These are phyloP conservation scores for Heterobasidion parviporum DNA, from an alignment of 1,284 basidiomycete species.

Conservation along the genomic window DNA sequence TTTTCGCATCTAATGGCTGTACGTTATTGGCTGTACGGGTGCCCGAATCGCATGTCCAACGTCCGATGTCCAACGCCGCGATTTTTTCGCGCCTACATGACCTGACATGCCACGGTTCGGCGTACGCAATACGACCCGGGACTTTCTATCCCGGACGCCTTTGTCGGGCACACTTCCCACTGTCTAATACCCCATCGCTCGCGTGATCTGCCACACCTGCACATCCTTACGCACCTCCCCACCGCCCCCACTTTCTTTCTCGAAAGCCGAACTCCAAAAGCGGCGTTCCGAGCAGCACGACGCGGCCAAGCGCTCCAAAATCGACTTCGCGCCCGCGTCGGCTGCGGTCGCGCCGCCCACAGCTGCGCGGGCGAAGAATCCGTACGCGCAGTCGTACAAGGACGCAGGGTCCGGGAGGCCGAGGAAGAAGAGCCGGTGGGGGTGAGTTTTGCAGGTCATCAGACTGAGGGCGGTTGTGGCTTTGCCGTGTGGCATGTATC, in stretches of 20 bases:
- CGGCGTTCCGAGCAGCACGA: constrained; percentile 47
- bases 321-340: constrained; percentile 39
- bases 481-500: too few relatives aligned
- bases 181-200: neutral
- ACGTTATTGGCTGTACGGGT: neutral
- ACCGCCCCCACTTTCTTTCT: neutral
- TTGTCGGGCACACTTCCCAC: neutral
- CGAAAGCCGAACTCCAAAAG: constrained; percentile 40
- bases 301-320: constrained; percentile 42
- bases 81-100: too few relatives aligned
- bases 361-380: neutral
- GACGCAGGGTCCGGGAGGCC: neutral
- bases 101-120: too few relatives aligned
- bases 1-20: neutral
- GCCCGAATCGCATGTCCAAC: neutral
- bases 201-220: neutral
- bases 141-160: too few relatives aligned
- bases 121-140: too few relatives aligned
- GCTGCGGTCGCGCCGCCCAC: constrained; percentile 1
- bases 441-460: neutral
- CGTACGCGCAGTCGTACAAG: neutral
- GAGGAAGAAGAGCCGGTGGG: neutral
- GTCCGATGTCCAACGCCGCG: too few relatives aligned
- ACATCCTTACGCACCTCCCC: neutral
- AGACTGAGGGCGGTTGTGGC: too few relatives aligned